Evolutionary conservation across 306 rosid genomes (phyloP).

Genomic region (Corylus americana): DNA sequence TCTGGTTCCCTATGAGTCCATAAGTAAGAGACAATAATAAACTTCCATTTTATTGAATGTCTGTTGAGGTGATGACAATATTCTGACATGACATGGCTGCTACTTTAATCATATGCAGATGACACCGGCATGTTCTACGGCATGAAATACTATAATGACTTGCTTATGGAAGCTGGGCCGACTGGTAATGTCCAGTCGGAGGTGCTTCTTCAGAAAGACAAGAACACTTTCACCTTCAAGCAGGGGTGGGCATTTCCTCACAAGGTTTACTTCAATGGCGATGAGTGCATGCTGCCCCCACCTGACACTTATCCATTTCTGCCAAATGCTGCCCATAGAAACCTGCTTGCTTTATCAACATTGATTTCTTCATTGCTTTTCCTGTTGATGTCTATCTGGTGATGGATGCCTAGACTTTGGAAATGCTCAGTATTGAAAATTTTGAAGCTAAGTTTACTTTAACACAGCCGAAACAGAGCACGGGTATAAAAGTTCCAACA

Average conservation of each 20-base stretch:
- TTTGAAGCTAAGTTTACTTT: conserved; percentile 38
- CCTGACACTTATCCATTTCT: conserved; percentile 85
- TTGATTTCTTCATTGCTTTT: conserved; percentile 44
- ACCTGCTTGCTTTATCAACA: conserved; percentile 28
- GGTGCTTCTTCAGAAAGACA: conserved; percentile 71
- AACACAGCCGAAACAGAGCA: conserved; percentile 15
- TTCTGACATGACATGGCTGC: neutral
- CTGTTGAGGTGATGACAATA: conserved; percentile 12
- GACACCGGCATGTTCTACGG: conserved; percentile 95
- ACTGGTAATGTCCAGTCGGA: conserved; percentile 81
- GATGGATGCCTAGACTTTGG: conserved; percentile 27
- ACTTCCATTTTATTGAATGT: neutral
- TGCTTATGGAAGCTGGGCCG: conserved; percentile 87
- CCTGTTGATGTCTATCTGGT: conserved; percentile 48
- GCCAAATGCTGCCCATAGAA: conserved; percentile 60
- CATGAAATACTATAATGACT: conserved; percentile 72
- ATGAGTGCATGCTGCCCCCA: conserved; percentile 90
- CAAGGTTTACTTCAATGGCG: conserved; percentile 87
- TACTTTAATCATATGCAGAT: conserved; percentile 47
- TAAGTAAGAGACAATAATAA: conserved; percentile 56
- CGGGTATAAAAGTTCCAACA: conserved; percentile 6
- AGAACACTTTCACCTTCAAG: conserved; percentile 77
- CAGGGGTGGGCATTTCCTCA: conserved; percentile 96
- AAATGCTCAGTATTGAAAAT: conserved; percentile 26
- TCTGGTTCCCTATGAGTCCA: conserved; percentile 65